phyloP scores from a whole-genome alignment of 441 rosid species.

The Cnidoscolus chayamansa region DNA sequence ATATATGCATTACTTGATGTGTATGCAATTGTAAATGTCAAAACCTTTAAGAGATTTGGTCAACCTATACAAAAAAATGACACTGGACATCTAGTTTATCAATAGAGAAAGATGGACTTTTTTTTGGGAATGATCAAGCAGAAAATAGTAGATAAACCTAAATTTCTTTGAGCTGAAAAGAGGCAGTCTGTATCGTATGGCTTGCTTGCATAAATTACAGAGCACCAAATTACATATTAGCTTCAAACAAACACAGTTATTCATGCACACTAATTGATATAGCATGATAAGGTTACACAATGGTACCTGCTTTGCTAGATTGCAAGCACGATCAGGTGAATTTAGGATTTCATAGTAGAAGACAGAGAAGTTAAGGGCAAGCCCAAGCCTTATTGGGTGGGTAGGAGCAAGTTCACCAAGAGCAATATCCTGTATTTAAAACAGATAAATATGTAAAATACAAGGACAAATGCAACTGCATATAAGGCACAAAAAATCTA shows the following conservation, averaged over 20 bases:
- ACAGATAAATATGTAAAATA: constrained; percentile 10
- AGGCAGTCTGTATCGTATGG: background rate
- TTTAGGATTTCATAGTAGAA: constrained; percentile 97
- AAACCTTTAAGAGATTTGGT: background rate
- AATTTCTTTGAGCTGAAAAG: background rate
- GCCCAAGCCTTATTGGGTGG: constrained; percentile 94
- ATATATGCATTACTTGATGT: no score
- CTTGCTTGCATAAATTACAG: background rate
- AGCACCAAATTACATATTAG: background rate
- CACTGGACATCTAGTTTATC: background rate
- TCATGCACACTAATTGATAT: background rate
- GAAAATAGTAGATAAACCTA: no score
- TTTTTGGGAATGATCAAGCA: no score
- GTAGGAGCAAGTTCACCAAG: constrained; percentile 85
- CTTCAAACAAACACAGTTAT: background rate
- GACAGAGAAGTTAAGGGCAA: constrained; percentile 95
- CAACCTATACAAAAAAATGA: background rate
- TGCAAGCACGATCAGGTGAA: constrained; percentile 97
- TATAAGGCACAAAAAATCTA: background rate
- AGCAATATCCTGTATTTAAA: constrained; percentile 74
- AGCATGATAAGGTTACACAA: background rate
- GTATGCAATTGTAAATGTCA: background rate
- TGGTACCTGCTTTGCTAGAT: constrained; percentile 79
- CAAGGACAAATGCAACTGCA: background rate
- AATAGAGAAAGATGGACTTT: background rate